These are phyloP conservation scores for Calonectria hongkongensis DNA, from an alignment of 2,329 filamentous ascomycete species.

Conservation along the genomic window DNA sequence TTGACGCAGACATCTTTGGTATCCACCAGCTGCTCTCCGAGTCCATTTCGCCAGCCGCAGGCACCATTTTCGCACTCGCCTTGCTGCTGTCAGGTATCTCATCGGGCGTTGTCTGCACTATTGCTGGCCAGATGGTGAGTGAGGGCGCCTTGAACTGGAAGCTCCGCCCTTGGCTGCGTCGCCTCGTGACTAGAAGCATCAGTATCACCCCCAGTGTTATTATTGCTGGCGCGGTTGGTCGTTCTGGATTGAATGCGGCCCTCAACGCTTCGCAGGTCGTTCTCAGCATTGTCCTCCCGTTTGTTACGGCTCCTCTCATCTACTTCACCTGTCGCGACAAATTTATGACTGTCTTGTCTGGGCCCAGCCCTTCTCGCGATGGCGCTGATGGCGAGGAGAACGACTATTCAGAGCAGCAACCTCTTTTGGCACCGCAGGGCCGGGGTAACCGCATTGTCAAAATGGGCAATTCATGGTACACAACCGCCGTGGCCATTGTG, in stretches of 20 bases:
- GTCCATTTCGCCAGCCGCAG: constrained; percentile 83
- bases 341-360: constrained; percentile 83
- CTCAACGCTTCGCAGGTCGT: constrained; percentile 87
- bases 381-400: background rate
- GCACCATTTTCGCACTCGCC: constrained; percentile 89
- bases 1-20: constrained; percentile 85
- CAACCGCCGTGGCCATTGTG: constrained; percentile 71
- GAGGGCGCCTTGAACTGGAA: constrained; percentile 88
- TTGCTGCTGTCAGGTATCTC: constrained; percentile 87
- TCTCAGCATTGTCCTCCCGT: constrained; percentile 86
- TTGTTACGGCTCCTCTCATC: constrained; percentile 86
- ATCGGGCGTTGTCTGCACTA: constrained; percentile 91
- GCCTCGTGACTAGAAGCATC: constrained; percentile 85
- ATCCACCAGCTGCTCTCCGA: constrained; percentile 84
- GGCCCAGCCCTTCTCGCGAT: constrained; percentile 55
- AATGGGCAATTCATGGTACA: constrained; percentile 85
- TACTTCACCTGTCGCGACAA: constrained; percentile 88
- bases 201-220: constrained; percentile 89
- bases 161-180: constrained; percentile 84
- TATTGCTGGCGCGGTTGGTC: constrained; percentile 86
- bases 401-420: constrained; percentile 1
- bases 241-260: constrained; percentile 80
- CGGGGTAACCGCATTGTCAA: constrained; percentile 61
- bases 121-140: constrained; percentile 91
- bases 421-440: constrained; percentile 11